Conservation (phyloP, 2,329 filamentous ascomycete genomes). For the Microsporum canis region DNA sequence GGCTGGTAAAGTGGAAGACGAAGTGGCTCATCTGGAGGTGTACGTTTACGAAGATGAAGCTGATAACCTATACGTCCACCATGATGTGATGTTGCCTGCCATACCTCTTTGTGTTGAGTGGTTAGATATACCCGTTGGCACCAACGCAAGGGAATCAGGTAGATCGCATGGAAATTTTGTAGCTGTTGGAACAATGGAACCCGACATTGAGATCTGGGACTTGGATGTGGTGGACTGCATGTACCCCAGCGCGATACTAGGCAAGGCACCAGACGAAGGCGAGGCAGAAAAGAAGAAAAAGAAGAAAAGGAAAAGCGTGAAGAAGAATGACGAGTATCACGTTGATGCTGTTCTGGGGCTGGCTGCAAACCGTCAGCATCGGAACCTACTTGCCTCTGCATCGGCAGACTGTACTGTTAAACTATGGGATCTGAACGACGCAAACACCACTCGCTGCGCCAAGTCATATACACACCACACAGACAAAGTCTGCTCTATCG, state of each 20-base stretch:
- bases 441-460: conserved; percentile 79
- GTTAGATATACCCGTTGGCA: conserved; percentile 82
- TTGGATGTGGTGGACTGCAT: conserved; percentile 92
- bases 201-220: conserved; percentile 98
- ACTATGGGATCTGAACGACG: conserved; percentile 89
- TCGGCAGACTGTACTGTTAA: conserved; percentile 97
- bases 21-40: conserved; percentile 89
- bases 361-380: conserved; percentile 82
- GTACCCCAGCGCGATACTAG: conserved; percentile 94
- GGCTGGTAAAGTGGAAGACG: conserved; percentile 89
- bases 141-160: conserved; percentile 44
- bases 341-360: conserved; percentile 87
- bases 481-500: conserved; percentile 92
- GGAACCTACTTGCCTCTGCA: conserved; percentile 85
- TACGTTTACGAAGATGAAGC: conserved; percentile 94
- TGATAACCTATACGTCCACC: conserved; percentile 97
- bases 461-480: conserved; percentile 94
- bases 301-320: conserved; percentile 70
- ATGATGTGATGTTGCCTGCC: conserved; percentile 97
- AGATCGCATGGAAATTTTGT: conserved; percentile 77
- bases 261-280: conserved; percentile 48
- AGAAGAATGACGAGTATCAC: conserved; percentile 83
- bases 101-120: conserved; percentile 94
- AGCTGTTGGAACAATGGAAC: conserved; percentile 92
- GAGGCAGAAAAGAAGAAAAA: conserved; percentile 27